Percentiles rank a stretch among this genome's conserved stretches.
These are phyloP conservation scores for Penicillium hesseltinei DNA, from an alignment of 2,329 filamentous ascomycete genomes.

Conservation along the genomic window DNA sequence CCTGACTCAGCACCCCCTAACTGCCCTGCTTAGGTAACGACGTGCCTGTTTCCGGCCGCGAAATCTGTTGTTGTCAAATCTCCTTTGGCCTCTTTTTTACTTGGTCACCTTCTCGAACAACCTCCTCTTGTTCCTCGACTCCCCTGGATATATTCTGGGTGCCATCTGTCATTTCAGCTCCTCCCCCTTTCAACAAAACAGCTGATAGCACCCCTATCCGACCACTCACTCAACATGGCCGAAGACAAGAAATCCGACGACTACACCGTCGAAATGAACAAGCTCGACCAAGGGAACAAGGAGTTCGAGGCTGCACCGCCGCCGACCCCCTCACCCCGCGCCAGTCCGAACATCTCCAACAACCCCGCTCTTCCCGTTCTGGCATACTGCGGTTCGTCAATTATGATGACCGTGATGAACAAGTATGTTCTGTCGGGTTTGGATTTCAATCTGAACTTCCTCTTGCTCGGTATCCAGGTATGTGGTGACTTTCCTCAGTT, in stretches of 20 bases:
- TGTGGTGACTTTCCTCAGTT: slow-evolving; percentile 28
- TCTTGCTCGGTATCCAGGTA: slow-evolving; percentile 91
- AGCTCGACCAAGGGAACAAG: slow-evolving; percentile 53
- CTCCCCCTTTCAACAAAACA: slow-evolving; percentile 1
- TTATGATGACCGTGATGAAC: slow-evolving; percentile 99
- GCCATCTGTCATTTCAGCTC: slow-evolving; percentile 2
- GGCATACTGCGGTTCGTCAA: slow-evolving; percentile 92
- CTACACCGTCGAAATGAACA: slow-evolving; percentile 68
- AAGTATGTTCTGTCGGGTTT: slow-evolving; percentile 94
- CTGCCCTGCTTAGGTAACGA: slow-evolving; percentile 2
- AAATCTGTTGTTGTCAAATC: slow-evolving; percentile 13
- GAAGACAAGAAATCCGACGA: slow-evolving; percentile 87
- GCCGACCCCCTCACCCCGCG: slow-evolving; percentile 36
- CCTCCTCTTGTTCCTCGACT: slow-evolving; percentile 2
- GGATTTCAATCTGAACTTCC: slow-evolving; percentile 94
- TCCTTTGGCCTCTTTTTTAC: slow-evolving; percentile 3
- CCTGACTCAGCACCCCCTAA: slow-evolving; percentile 15
- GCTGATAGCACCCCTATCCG: slow-evolving; percentile 5
- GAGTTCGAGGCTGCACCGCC: slow-evolving; percentile 43
- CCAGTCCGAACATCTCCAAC: slow-evolving; percentile 58
- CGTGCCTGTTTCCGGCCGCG: slow-evolving; percentile 9
- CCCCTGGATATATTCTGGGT: slow-evolving; percentile 1
- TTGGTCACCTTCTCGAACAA: slow-evolving; percentile 1
- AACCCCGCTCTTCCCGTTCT: slow-evolving; percentile 78
- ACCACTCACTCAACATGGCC: slow-evolving; percentile 59